Evolutionary conservation across 2,329 filamentous ascomycete species (phyloP), one percentile per base, ranked within the genome.

Genomic region (Camptophora hylomeconis): DNA sequence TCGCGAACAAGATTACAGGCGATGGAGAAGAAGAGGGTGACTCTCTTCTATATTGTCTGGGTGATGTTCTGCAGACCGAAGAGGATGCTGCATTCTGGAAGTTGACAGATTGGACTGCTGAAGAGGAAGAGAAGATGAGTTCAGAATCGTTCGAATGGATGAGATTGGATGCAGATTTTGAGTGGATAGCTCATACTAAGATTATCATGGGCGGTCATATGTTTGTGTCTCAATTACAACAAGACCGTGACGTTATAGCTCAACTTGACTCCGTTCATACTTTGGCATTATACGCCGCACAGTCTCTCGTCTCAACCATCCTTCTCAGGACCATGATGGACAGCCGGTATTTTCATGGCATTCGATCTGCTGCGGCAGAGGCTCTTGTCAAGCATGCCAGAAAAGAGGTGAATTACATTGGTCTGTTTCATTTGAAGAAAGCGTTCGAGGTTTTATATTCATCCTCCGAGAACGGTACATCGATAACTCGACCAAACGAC

Each of bases 111-210:
- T 98, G 87, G 86, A 77, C 80, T 26, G 71, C 79, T 35, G 82
- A 92, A 31, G 82, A 87, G 10, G 86, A 95, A 53, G 69, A 78
- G 19, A 75, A 75, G 46, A 95, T 98, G 86, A 83, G 89, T 32
- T 75, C 84, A 40, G 89, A 98, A 50, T 92, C 83, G 0, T 98
- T 94, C 47, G 89, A 98, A 52, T 98, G 92, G 89, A 92, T 98
- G 44, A 78, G 89, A 12, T 80, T 95, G 58, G 89, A 98, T 53
- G 86, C 87, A 10, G 92, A 98, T 54, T 95, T 95, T 43, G 89
- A 98, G 52, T 98, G 89, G 89, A 76, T 94, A 33, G 89, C 38
- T 54, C 77, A 77, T 42, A 80, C 92, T 54, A 75, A 78, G 36
- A 60, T 78, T 26, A 77, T 76, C 39, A 83, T 94, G 67, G 83